phyloP scores from a whole-genome alignment of 306 rosid species.

The Castanea sativa region DNA sequence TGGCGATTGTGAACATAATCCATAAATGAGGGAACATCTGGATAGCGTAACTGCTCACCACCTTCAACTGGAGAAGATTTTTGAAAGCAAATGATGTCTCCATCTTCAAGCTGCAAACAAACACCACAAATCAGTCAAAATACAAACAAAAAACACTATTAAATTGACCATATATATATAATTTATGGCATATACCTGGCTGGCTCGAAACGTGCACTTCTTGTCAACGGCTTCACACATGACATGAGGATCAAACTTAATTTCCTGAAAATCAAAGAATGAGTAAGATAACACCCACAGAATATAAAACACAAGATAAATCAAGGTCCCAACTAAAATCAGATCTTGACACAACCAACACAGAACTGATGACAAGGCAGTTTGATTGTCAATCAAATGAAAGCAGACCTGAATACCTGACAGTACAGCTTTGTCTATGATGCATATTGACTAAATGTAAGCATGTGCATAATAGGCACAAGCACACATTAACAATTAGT shows the following conservation, averaged over 20 bases:
- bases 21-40: constrained; percentile 91
- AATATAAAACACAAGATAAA: not conserved
- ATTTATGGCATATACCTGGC: constrained; percentile 61
- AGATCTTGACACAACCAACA: not conserved
- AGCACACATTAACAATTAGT: no score
- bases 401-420: no score
- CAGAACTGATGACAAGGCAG: not conserved
- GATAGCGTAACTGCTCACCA: constrained; percentile 59
- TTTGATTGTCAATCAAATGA: no score
- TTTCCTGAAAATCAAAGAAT: constrained; percentile 57
- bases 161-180: not conserved
- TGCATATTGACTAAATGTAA: no score
- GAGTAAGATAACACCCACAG: constrained; percentile 12
- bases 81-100: constrained; percentile 91
- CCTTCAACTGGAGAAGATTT: constrained; percentile 52
- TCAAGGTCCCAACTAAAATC: constrained; percentile 1
- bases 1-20: constrained; percentile 93
- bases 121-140: constrained; percentile 16
- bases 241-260: constrained; percentile 91
- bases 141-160: not conserved
- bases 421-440: no score
- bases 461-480: no score
- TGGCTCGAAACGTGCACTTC: constrained; percentile 72
- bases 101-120: constrained; percentile 81
- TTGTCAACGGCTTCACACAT: constrained; percentile 97